Percentiles rank a stretch among this genome's conserved stretches.
phyloP scores from a whole-genome alignment of 371 early-diverging fungal genomes.

The Rhizomucor pusillus region DNA sequence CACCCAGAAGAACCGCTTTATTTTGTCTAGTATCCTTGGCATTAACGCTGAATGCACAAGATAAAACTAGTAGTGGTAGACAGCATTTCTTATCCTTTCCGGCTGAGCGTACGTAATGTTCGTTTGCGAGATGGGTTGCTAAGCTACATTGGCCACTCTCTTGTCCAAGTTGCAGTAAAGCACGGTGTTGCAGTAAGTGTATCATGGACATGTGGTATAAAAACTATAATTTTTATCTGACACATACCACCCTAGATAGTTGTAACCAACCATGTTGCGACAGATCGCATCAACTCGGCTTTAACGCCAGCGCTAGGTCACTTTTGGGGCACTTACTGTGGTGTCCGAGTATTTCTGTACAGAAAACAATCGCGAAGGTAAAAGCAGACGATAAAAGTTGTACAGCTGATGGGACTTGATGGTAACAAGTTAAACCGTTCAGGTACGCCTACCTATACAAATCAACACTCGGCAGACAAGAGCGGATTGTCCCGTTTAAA shows the following conservation, averaged over 20 bases:
- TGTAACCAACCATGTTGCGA: slow-evolving; percentile 13
- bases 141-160: slow-evolving; percentile 40
- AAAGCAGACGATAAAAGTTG: neutral
- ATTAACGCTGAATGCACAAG: too few species aligned
- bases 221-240: neutral
- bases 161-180: slow-evolving; percentile 43
- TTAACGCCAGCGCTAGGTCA: slow-evolving; percentile 15
- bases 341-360: slow-evolving; percentile 14
- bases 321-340: slow-evolving; percentile 7
- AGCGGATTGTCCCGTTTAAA: slow-evolving; percentile 6
- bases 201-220: neutral
- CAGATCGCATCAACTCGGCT: slow-evolving; percentile 7
- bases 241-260: slow-evolving; percentile 3
- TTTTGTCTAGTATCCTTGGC: too few species aligned
- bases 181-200: slow-evolving; percentile 49
- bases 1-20: too few species aligned
- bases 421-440: neutral
- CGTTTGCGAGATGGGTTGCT: slow-evolving; percentile 41
- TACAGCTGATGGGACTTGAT: neutral
- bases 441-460: slow-evolving; percentile 10
- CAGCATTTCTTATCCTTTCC: slow-evolving; percentile 64
- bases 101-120: slow-evolving; percentile 48
- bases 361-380: slow-evolving; percentile 12
- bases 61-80: slow-evolving; percentile 63
- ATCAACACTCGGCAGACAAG: slow-evolving; percentile 1